Conservation (phyloP, 208 protist species). For the Trypanosoma lewisi region DNA sequence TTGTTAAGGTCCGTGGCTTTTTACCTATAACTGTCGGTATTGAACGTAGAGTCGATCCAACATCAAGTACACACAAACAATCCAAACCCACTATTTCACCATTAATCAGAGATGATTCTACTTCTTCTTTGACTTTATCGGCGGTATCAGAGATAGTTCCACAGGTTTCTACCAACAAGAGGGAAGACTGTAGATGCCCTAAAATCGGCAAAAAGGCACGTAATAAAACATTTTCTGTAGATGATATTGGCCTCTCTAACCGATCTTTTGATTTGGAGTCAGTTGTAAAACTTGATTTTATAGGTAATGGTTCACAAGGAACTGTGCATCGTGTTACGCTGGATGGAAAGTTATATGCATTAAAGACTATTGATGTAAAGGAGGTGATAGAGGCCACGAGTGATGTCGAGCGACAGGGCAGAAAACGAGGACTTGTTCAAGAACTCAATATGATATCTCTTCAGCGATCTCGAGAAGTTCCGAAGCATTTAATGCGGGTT, state of each 20-base stretch:
- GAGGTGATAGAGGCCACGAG: constrained; percentile 72
- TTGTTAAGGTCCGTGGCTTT: constrained; percentile 19
- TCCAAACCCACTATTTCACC: neutral
- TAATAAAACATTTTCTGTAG: constrained; percentile 35
- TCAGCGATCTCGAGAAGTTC: constrained; percentile 39
- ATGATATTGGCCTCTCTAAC: constrained; percentile 76
- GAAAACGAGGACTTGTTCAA: constrained; percentile 82
- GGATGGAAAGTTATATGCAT: constrained; percentile 74
- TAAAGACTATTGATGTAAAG: constrained; percentile 83
- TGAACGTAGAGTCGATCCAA: neutral
- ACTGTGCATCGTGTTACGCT: constrained; percentile 72
- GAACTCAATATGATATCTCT: constrained; percentile 84
- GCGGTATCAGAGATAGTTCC: neutral
- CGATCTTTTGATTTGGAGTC: constrained; percentile 71
- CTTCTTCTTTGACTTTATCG: neutral
- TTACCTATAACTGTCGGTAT: neutral
- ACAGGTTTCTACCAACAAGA: neutral
- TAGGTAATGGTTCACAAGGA: constrained; percentile 78
- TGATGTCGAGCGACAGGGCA: constrained; percentile 72
- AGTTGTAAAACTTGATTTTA: constrained; percentile 56
- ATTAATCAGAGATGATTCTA: neutral
- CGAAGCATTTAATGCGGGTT: constrained; percentile 76
- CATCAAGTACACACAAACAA: neutral
- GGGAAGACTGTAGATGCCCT: neutral
- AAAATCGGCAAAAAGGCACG: constrained; percentile 6